Conservation (phyloP, 1,284 basidiomycete species). For the Mycocalia duriaeana region DNA sequence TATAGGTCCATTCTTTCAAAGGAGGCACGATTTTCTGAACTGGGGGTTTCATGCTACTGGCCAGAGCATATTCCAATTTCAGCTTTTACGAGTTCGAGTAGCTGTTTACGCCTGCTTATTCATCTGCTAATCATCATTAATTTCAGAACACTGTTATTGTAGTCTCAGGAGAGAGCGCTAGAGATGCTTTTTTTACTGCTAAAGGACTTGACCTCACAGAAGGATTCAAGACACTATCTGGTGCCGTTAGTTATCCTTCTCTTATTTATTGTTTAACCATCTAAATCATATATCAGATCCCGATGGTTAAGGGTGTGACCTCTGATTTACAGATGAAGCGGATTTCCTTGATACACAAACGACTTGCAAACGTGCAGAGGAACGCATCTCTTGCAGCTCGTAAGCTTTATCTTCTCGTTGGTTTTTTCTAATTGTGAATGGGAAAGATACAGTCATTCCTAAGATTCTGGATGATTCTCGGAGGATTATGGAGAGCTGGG, state of each 20-base stretch:
- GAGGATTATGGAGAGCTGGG: conserved; percentile 56
- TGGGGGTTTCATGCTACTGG: conserved; percentile 64
- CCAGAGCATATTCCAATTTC: conserved; percentile 60
- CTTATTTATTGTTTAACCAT: too few relatives aligned
- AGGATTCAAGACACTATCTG: neutral
- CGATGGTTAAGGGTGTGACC: conserved; percentile 68
- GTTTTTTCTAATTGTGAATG: conserved; percentile 5
- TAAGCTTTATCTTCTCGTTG: conserved; percentile 30
- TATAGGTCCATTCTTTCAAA: conserved; percentile 61
- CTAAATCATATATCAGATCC: too few relatives aligned
- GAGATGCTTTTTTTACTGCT: neutral
- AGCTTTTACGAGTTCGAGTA: conserved; percentile 51
- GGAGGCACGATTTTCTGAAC: conserved; percentile 64
- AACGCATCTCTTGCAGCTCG: conserved; percentile 52
- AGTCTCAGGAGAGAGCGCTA: neutral
- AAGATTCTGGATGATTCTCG: conserved; percentile 58
- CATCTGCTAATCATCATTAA: neutral
- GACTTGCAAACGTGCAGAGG: conserved; percentile 55
- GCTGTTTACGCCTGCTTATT: conserved; percentile 26
- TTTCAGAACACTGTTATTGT: neutral
- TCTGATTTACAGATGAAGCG: conserved; percentile 57
- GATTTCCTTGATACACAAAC: conserved; percentile 63
- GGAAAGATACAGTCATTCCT: conserved; percentile 34
- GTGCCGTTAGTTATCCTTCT: neutral
- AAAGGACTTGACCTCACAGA: neutral